Conservation (phyloP, 768 basidiomycete genomes). For the Suillus placidus region DNA sequence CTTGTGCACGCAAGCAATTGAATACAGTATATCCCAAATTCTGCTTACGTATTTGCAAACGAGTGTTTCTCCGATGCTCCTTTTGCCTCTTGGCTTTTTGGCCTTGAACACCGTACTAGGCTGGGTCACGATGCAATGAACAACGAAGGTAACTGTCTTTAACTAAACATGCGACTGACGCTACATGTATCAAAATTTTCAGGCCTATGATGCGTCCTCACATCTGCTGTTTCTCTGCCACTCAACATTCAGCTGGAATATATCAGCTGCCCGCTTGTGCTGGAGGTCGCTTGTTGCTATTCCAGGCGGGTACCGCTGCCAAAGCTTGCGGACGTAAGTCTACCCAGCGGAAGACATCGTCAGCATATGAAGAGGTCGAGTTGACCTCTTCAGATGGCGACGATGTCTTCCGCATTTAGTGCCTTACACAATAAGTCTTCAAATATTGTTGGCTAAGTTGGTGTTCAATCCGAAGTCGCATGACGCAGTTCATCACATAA, state of each 20-base stretch:
- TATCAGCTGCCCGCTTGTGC: not conserved
- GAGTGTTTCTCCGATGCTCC: no score
- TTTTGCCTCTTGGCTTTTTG: no score
- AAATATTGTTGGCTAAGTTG: not conserved
- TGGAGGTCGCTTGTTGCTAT: not conserved
- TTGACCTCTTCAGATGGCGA: not conserved
- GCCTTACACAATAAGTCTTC: no score
- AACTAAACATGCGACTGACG: not conserved
- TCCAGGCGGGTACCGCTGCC: not conserved
- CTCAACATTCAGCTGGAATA: not conserved
- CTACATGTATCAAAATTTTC: not conserved
- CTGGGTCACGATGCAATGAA: no score
- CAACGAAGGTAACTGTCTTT: not conserved
- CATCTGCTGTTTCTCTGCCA: not conserved
- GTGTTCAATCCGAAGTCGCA: not conserved
- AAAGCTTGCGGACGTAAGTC: not conserved
- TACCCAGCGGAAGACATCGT: no score
- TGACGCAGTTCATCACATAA: not conserved
- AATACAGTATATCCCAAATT: no score
- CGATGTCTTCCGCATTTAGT: not conserved
- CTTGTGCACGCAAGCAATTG: not conserved
- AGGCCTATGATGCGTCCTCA: no score
- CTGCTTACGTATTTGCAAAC: no score
- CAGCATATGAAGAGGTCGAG: no score
- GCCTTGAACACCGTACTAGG: no score